Conservation (phyloP, 2,329 filamentous ascomycete species). For the Chaetothyriales sp. region DNA sequence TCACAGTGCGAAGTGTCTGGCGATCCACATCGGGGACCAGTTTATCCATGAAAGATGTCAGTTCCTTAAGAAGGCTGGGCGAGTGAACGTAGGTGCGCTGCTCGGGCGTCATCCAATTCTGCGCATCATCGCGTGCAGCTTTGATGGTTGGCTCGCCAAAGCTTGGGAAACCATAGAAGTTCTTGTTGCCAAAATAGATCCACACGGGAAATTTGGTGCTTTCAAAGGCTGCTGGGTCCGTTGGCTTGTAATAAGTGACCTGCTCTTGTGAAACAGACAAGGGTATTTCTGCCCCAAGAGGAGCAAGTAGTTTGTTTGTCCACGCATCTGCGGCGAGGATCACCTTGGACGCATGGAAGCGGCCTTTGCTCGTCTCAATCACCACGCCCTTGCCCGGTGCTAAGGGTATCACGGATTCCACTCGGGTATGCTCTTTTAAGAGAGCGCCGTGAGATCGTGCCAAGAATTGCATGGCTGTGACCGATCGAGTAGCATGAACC, state of each 20-base stretch:
- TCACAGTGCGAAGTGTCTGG: slow-evolving; percentile 19
- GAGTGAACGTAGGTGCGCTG: slow-evolving; percentile 22
- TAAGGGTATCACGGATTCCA: no score
- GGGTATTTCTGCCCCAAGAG: slow-evolving; percentile 17
- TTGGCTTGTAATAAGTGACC: slow-evolving; percentile 21
- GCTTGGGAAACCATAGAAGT: slow-evolving; percentile 20
- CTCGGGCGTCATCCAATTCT: slow-evolving; percentile 20
- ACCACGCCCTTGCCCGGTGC: slow-evolving; percentile 6
- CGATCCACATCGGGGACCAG: slow-evolving; percentile 18
- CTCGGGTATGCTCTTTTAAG: slow-evolving; percentile 17
- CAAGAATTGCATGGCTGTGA: slow-evolving; percentile 16
- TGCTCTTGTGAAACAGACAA: slow-evolving; percentile 20
- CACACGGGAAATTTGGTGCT: slow-evolving; percentile 18
- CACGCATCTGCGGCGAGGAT: slow-evolving; percentile 20
- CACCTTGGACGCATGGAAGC: slow-evolving; percentile 15
- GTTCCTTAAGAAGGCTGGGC: slow-evolving; percentile 14
- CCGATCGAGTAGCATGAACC: slow-evolving; percentile 18
- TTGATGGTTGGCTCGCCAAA: slow-evolving; percentile 23
- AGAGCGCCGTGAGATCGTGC: slow-evolving; percentile 17
- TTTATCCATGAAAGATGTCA: slow-evolving; percentile 14
- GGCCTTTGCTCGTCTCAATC: slow-evolving; percentile 18
- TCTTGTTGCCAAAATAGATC: slow-evolving; percentile 15
- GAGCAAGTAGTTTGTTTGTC: slow-evolving; percentile 19
- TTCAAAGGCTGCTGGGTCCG: slow-evolving; percentile 9
- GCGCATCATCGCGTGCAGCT: slow-evolving; percentile 15